These are phyloP conservation scores for Fusarium solani-melongenae DNA, from an alignment of 2,329 filamentous ascomycete species.

Conservation along the genomic window DNA sequence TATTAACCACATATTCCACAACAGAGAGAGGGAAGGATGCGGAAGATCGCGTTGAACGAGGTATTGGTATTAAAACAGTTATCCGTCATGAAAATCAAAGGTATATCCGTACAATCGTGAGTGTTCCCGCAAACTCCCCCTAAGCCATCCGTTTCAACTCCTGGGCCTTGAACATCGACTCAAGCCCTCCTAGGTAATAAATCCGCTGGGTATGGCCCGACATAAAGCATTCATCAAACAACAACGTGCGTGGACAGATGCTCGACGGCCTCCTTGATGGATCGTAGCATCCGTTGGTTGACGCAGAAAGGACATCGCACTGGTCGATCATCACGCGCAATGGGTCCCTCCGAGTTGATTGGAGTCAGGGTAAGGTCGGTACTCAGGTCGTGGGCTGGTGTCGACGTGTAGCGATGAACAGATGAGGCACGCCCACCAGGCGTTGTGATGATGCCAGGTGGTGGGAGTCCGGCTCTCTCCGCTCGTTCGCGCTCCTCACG, in stretches of 20 bases:
- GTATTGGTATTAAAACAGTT: slow-evolving; percentile 1
- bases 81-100: slow-evolving; percentile 2
- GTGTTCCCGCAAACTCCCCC: slow-evolving; percentile 20
- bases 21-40: neutral
- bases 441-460: slow-evolving; percentile 48
- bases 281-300: slow-evolving; percentile 69
- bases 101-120: neutral
- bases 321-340: slow-evolving; percentile 60
- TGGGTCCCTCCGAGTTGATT: slow-evolving; percentile 61
- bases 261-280: slow-evolving; percentile 71
- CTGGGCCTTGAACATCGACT: slow-evolving; percentile 6
- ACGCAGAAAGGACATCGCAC: slow-evolving; percentile 70
- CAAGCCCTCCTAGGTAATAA: neutral
- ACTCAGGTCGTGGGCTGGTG: slow-evolving; percentile 50
- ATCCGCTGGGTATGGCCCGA: neutral
- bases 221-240: slow-evolving; percentile 46
- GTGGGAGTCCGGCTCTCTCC: slow-evolving; percentile 51
- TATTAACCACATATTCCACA: neutral
- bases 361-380: slow-evolving; percentile 65
- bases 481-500: slow-evolving; percentile 64
- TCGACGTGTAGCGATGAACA: slow-evolving; percentile 48
- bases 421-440: slow-evolving; percentile 44
- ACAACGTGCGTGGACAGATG: slow-evolving; percentile 72
- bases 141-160: slow-evolving; percentile 23
- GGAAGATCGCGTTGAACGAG: neutral